These are phyloP conservation scores for Syncephalastrum contaminatum DNA, from an alignment of 371 early-diverging fungal genomes.

Conservation along the genomic window DNA sequence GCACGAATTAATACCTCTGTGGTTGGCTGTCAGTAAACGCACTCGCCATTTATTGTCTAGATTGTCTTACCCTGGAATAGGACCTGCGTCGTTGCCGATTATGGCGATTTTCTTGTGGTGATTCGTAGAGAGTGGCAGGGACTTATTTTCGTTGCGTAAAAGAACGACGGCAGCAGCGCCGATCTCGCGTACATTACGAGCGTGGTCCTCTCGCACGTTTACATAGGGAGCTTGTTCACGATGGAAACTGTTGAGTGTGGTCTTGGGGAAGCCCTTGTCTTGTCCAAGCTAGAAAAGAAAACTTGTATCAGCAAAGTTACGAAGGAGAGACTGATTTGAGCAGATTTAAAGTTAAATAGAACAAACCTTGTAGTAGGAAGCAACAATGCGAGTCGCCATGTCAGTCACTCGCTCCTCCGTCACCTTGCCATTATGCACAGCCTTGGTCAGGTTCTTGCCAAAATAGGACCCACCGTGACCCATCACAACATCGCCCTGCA, in stretches of 20 bases:
- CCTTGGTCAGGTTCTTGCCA: conserved; percentile 30
- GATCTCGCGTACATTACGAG: conserved; percentile 32
- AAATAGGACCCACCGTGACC: conserved; percentile 1
- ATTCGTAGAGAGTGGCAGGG: conserved; percentile 33
- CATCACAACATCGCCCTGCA: conserved; percentile 10
- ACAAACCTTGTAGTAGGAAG: conserved; percentile 49
- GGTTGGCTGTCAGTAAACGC: neutral
- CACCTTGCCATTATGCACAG: conserved; percentile 28
- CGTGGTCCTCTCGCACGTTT: conserved; percentile 48
- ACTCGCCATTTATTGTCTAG: neutral
- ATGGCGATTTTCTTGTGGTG: conserved; percentile 36
- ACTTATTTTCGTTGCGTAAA: conserved; percentile 41
- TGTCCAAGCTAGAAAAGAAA: conserved; percentile 14
- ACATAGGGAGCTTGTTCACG: conserved; percentile 14
- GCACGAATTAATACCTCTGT: conserved; percentile 22
- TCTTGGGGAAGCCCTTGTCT: conserved; percentile 37
- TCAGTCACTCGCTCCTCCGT: conserved; percentile 41
- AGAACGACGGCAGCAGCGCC: conserved; percentile 55
- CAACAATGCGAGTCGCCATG: conserved; percentile 58
- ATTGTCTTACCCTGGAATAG: conserved; percentile 15
- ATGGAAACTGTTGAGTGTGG: conserved; percentile 23
- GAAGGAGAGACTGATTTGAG: too few relatives aligned
- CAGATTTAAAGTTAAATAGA: neutral
- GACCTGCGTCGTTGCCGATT: conserved; percentile 52
- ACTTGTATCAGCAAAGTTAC: neutral